phyloP scores from a whole-genome alignment of 805 yeast genomes.

The Candida argentea region DNA sequence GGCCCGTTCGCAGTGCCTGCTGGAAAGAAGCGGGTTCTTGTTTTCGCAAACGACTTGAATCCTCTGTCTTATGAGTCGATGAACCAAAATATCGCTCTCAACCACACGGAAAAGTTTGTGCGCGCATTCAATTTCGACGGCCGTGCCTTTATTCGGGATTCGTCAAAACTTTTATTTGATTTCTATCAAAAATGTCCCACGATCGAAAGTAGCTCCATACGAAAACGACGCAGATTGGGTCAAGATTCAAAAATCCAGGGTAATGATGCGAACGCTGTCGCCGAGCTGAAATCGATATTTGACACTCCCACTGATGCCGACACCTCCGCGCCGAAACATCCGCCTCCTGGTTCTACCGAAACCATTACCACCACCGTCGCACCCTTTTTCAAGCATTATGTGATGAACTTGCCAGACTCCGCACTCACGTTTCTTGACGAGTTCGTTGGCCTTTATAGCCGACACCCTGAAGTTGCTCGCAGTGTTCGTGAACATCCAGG shows the following conservation, averaged over 20 bases:
- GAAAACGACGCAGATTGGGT: constrained; percentile 28
- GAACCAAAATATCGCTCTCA: constrained; percentile 48
- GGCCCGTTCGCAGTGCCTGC: constrained; percentile 98
- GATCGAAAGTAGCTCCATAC: constrained; percentile 25
- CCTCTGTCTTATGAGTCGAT: constrained; percentile 76
- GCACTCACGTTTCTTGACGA: constrained; percentile 77
- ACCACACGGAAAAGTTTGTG: constrained; percentile 54
- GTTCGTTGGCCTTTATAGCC: constrained; percentile 59
- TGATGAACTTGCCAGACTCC: constrained; percentile 93
- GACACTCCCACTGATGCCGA: constrained; percentile 22
- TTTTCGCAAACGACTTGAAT: constrained; percentile 87
- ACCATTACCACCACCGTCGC: constrained; percentile 35
- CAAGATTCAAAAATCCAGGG: too few relatives aligned
- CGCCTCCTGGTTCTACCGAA: too few relatives aligned
- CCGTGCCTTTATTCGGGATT: constrained; percentile 58
- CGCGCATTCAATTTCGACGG: constrained; percentile 71
- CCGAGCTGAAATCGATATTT: too few relatives aligned
- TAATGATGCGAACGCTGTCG: too few relatives aligned
- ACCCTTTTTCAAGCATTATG: constrained; percentile 54
- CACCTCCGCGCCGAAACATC: constrained; percentile 6
- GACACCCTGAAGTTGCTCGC: constrained; percentile 25
- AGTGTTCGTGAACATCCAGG: constrained; percentile 28
- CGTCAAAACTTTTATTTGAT: constrained; percentile 42
- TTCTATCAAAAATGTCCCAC: constrained; percentile 28
- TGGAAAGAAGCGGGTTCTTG: constrained; percentile 70